Evolutionary conservation across 1,284 basidiomycete genomes (phyloP).

Genomic region (Leccinum fallax): DNA sequence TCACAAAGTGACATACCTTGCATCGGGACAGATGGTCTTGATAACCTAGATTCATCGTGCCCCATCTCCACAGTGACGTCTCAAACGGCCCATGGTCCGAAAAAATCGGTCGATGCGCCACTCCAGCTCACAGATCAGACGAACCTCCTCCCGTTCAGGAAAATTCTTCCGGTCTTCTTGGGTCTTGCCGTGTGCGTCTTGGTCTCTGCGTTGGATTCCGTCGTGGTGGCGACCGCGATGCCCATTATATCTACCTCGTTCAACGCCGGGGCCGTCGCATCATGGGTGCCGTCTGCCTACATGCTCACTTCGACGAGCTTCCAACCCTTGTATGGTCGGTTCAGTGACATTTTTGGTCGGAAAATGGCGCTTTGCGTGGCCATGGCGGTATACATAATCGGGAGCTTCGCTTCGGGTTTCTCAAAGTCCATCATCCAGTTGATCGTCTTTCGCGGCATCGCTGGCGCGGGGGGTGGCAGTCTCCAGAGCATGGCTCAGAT

Average conservation of each 20-base stretch:
- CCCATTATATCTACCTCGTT: constrained; percentile 72
- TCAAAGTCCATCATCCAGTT: constrained; percentile 67
- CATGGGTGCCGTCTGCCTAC: constrained; percentile 73
- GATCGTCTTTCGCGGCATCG: constrained; percentile 71
- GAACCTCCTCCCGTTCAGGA: constrained; percentile 70
- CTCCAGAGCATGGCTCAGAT: constrained; percentile 69
- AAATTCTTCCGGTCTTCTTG: constrained; percentile 63
- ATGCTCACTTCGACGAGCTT: constrained; percentile 67
- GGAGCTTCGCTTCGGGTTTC: constrained; percentile 61
- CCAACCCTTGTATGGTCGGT: constrained; percentile 66
- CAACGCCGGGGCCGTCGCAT: constrained; percentile 62
- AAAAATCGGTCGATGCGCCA: constrained; percentile 1
- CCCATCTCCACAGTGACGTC: constrained; percentile 10
- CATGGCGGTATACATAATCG: constrained; percentile 64
- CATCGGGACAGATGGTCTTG: constrained; percentile 1
- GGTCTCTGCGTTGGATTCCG: constrained; percentile 60
- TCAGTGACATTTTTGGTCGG: constrained; percentile 78
- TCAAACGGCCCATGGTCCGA: constrained; percentile 3
- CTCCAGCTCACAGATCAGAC: constrained; percentile 70
- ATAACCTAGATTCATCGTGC: constrained; percentile 8
- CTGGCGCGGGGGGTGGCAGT: constrained; percentile 70
- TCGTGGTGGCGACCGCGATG: constrained; percentile 70
- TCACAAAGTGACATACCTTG: constrained; percentile 3
- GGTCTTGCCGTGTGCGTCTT: constrained; percentile 63
- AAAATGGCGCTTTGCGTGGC: constrained; percentile 63